phyloP scores from a whole-genome alignment of 73 alveolate genomes.

The Durusdinium trenchii region DNA sequence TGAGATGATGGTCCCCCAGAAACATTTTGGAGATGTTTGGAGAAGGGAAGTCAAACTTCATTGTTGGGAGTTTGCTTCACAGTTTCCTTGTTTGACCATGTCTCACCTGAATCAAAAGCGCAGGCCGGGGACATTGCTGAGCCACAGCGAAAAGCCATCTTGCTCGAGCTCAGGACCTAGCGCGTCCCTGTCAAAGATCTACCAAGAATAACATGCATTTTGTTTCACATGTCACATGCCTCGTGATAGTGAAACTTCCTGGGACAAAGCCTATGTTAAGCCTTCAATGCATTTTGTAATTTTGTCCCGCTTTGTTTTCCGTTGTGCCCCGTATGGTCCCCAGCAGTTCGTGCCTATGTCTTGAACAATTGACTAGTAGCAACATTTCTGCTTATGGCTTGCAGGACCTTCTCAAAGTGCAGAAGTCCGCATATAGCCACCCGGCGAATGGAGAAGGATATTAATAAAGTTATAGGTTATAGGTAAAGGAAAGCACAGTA shows the following conservation, averaged over 20 bases:
- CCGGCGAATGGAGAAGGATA: not conserved
- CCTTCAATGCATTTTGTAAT: too few relatives aligned
- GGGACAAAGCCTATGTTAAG: too few relatives aligned
- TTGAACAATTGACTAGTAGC: not conserved
- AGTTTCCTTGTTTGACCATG: not conserved
- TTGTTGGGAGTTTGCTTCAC: too few relatives aligned
- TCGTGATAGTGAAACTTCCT: too few relatives aligned
- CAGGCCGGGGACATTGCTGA: conserved; percentile 93
- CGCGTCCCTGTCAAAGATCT: too few relatives aligned
- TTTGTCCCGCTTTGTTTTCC: not conserved
- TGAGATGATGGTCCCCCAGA: too few relatives aligned
- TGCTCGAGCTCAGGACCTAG: conserved; percentile 87
- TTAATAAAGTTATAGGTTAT: not conserved
- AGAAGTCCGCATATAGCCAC: conserved; percentile 75
- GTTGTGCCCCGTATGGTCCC: not conserved
- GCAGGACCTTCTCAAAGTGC: conserved; percentile 86
- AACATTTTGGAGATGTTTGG: not conserved
- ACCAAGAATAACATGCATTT: too few relatives aligned
- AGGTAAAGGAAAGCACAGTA: not conserved
- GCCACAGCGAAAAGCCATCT: conserved; percentile 81
- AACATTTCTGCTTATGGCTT: not conserved
- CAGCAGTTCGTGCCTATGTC: not conserved
- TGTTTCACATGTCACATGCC: too few relatives aligned
- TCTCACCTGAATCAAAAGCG: too few relatives aligned
- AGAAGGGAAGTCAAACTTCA: too few relatives aligned